Evolutionary conservation across 257 asterid genomes (phyloP).

Genomic region (Eucommia ulmoides): DNA sequence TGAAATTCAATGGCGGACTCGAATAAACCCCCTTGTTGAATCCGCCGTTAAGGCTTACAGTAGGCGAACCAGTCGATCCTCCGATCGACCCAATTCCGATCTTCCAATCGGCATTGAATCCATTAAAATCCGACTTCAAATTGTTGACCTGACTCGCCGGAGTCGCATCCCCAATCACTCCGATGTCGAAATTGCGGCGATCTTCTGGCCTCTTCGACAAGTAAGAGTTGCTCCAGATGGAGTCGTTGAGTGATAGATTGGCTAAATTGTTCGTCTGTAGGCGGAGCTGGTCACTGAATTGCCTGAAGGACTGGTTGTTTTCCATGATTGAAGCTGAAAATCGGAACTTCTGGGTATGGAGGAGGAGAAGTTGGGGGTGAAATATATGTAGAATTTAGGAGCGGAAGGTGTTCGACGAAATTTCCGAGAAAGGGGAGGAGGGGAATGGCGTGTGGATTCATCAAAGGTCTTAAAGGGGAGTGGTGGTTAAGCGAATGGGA

Average conservation of each 20-base stretch:
- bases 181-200: constrained; percentile 75
- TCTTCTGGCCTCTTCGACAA: constrained; percentile 46
- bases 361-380: neutral
- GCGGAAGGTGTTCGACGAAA: constrained; percentile 11
- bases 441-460: no score
- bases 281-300: constrained; percentile 93
- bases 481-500: no score
- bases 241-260: constrained; percentile 70
- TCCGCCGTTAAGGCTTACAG: neutral
- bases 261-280: constrained; percentile 43
- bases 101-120: constrained; percentile 24
- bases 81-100: constrained; percentile 7
- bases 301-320: constrained; percentile 72
- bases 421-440: constrained; percentile 16
- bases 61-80: constrained; percentile 24
- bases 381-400: constrained; percentile 5
- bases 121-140: constrained; percentile 30
- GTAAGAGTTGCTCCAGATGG: constrained; percentile 79
- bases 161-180: constrained; percentile 35
- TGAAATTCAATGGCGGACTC: neutral
- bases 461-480: no score
- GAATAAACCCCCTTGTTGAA: neutral
- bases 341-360: neutral
- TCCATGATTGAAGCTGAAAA: constrained; percentile 27
- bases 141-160: constrained; percentile 14